Conservation (phyloP, 2,329 filamentous ascomycete genomes). For the Colletotrichum zoysiae region DNA sequence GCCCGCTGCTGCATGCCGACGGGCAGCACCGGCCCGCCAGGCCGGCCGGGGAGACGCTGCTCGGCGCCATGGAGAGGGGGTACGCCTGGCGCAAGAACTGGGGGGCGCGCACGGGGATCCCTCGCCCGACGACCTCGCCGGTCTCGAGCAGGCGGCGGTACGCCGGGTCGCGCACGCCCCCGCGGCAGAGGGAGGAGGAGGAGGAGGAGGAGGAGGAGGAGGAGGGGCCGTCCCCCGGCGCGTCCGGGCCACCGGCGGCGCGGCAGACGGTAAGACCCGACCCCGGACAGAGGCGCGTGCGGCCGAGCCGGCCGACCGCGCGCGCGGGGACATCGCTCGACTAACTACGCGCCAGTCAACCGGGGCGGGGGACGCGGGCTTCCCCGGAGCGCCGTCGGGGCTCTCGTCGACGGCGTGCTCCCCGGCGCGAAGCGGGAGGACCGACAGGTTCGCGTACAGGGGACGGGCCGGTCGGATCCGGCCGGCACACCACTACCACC, state of each 20-base stretch:
- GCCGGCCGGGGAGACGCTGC: not conserved
- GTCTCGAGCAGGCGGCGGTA: too few relatives aligned
- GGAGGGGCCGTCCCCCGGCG: too few relatives aligned
- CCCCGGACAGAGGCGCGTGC: not conserved
- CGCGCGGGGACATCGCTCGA: too few relatives aligned
- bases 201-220: too few relatives aligned
- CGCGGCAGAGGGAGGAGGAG: not conserved
- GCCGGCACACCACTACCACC: not conserved
- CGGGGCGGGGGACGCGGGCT: not conserved
- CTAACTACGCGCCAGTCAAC: not conserved
- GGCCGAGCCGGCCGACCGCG: not conserved
- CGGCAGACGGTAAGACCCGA: not conserved
- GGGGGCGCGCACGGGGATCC: not conserved
- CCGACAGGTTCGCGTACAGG: not conserved
- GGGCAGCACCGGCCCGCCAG: slow-evolving; percentile 8
- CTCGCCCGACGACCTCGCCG: not conserved
- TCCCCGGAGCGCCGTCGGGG: not conserved
- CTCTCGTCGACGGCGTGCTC: not conserved
- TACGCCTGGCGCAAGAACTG: slow-evolving; percentile 4
- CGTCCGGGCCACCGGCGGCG: not conserved
- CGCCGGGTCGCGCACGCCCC: not conserved
- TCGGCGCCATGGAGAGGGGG: not conserved
- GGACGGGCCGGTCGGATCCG: not conserved
- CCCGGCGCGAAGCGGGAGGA: not conserved
- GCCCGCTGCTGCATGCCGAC: not conserved